These are phyloP conservation scores for Aspergillus fumigatus DNA, from an alignment of 2,329 filamentous ascomycete genomes.

Conservation along the genomic window DNA sequence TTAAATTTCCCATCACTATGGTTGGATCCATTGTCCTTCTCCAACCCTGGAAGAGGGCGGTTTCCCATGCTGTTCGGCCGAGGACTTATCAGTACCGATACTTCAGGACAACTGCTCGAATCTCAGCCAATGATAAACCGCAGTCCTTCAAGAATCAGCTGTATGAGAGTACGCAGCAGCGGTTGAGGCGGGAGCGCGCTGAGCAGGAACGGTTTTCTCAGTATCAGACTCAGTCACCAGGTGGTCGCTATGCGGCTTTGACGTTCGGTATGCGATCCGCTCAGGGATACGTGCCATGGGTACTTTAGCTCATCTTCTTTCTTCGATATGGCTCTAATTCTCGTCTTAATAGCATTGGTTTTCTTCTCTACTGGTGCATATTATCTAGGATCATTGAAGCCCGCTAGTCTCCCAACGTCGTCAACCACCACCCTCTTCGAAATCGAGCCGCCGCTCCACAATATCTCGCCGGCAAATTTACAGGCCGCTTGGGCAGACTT, in stretches of 20 bases:
- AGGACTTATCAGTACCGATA: slow-evolving; percentile 15
- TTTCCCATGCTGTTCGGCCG: slow-evolving; percentile 14
- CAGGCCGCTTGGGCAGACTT: slow-evolving; percentile 64
- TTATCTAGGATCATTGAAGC: slow-evolving; percentile 50
- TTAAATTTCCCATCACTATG: slow-evolving; percentile 11
- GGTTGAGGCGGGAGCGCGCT: slow-evolving; percentile 54
- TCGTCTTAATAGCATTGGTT: slow-evolving; percentile 42
- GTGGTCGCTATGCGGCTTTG: slow-evolving; percentile 36
- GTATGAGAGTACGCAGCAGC: slow-evolving; percentile 57
- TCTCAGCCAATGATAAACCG: slow-evolving; percentile 23
- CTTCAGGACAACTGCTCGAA: slow-evolving; percentile 18
- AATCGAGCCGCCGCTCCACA: slow-evolving; percentile 48
- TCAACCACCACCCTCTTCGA: slow-evolving; percentile 55
- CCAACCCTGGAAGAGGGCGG: slow-evolving; percentile 10
- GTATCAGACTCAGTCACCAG: slow-evolving; percentile 37
- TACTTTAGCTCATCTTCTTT: not conserved
- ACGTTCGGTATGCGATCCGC: slow-evolving; percentile 27
- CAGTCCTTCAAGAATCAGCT: slow-evolving; percentile 57
- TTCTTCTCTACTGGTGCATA: slow-evolving; percentile 52
- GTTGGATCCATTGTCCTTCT: slow-evolving; percentile 13
- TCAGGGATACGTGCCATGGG: not conserved
- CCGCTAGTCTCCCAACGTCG: slow-evolving; percentile 42
- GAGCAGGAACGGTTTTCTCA: slow-evolving; percentile 51
- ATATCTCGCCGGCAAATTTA: slow-evolving; percentile 53
- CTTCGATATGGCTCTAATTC: slow-evolving; percentile 5